phyloP scores from a whole-genome alignment of 139 green algal species.

The Mesotaenium endlicherianum region DNA sequence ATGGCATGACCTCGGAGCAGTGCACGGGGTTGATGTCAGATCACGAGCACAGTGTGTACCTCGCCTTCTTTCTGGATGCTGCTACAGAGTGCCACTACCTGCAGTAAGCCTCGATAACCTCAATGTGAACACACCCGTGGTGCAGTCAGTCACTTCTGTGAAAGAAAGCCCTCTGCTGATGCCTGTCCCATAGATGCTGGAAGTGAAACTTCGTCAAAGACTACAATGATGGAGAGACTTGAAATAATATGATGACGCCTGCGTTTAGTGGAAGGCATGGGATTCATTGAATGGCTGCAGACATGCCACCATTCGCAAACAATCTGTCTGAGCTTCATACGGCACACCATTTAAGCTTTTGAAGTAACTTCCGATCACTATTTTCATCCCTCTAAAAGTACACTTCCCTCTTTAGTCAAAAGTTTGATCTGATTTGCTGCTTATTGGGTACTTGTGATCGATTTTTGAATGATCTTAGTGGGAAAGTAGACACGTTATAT shows the following conservation, averaged over 20 bases:
- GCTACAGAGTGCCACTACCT: slow-evolving; percentile 29
- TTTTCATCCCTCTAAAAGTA: no score
- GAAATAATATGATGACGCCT: not conserved
- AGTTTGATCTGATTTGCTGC: no score
- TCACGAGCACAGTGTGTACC: slow-evolving; percentile 34
- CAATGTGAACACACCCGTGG: not conserved
- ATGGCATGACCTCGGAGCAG: not conserved
- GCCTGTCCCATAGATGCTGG: not conserved
- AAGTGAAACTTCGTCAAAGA: not conserved
- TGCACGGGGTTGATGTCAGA: slow-evolving; percentile 28
- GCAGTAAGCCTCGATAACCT: slow-evolving; percentile 15
- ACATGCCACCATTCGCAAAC: no score
- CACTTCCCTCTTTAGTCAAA: no score
- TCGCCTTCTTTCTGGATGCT: slow-evolving; percentile 38
- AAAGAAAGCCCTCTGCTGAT: not conserved
- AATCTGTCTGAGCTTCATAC: no score
- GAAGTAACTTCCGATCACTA: no score
- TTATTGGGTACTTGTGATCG: no score
- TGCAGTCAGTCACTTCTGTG: not conserved
- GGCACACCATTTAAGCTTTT: no score
- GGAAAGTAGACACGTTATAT: no score
- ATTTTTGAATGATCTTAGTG: no score
- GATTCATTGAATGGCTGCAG: no score
- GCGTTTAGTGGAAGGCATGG: not conserved
- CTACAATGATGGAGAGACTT: not conserved